Base-by-base conservation (phyloP, 106 monocot genomes). In the Dioscorea dumetorum region DNA sequence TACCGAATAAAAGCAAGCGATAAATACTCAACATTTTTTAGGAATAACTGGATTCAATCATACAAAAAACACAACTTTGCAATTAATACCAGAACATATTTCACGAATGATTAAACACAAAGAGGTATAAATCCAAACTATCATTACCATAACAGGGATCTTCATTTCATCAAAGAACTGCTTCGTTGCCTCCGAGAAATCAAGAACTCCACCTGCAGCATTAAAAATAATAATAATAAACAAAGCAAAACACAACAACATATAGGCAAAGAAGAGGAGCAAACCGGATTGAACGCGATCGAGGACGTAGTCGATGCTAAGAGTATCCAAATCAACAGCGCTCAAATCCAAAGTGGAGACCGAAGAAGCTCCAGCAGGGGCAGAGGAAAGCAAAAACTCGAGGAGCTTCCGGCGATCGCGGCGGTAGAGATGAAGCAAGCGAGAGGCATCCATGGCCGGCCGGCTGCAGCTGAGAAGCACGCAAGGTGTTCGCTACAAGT, bases 251-350 rank as follows among this genome's bases (percentile, higher is more conserved):
- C 15, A 41, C 20, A 24, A 49, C 41, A 56, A 32, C 16, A 58
- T 35, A 57, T 23, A 61, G 8, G 33, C 19, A 19, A 0, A 15
- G n/a, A 11, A 33, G 18, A 66, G 33, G 2, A 50, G 62, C 16
- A 60, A 22, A 86, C 90, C 86, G 20, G 83, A 90, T 22, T 74
- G 63, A 10, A 76, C 64, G 78, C 83, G 80, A 5, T 81, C 83
- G 24, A 90, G 78, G 17, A 83, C 81, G 53, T 90, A 90, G 68
- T 86, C 86, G 31, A 73, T 67, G 73, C 86, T 86, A 50, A 90
- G 21, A 12, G 61, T 51, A 58, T 90, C 90, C 81, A 90, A 74
- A 58, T 90, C 83, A 50, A 85, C 66, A n/a, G 28, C 62, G 31
- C 79, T 73, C 19, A 79, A 10, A 41, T 41, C 41, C 41, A 41